Percentiles rank a stretch among this genome's conserved stretches.
phyloP scores from a whole-genome alignment of 2,329 filamentous ascomycete species.

The Achaetomium macrosporum region DNA sequence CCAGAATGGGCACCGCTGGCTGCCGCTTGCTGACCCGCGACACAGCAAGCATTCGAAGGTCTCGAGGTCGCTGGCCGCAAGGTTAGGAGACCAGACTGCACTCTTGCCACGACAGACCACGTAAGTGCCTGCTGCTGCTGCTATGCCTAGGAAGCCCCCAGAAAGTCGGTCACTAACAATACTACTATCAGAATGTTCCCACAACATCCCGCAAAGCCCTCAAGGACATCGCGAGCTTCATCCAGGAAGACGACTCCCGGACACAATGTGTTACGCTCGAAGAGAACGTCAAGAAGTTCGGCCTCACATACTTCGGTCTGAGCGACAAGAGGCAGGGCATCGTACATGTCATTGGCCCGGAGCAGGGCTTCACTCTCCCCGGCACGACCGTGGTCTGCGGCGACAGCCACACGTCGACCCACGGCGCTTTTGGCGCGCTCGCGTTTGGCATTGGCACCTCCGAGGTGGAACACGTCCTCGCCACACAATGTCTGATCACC shows the following conservation, averaged over 20 bases:
- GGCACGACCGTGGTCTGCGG: slow-evolving; percentile 96
- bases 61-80: slow-evolving; percentile 81
- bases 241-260: slow-evolving; percentile 89
- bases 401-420: slow-evolving; percentile 96
- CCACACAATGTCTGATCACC: slow-evolving; percentile 91
- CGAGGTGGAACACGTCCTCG: slow-evolving; percentile 96
- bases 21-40: background rate
- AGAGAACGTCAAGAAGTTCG: slow-evolving; percentile 95
- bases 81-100: slow-evolving; percentile 93
- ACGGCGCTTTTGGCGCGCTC: slow-evolving; percentile 90
- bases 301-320: slow-evolving; percentile 93
- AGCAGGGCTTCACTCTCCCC: slow-evolving; percentile 97
- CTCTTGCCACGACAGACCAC: slow-evolving; percentile 92
- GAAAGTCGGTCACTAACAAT: background rate
- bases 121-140: slow-evolving; percentile 59
- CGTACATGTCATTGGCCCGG: slow-evolving; percentile 95
- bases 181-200: slow-evolving; percentile 69
- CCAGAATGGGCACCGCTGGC: background rate
- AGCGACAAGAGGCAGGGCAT: slow-evolving; percentile 96
- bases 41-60: slow-evolving; percentile 91
- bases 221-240: slow-evolving; percentile 90
- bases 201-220: slow-evolving; percentile 86
- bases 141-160: too few species aligned
- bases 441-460: slow-evolving; percentile 97
- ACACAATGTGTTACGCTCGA: slow-evolving; percentile 93